A percentile compares a stretch with the other conserved stretches of the same genome.
Evolutionary conservation across 1,139 yeast genomes (phyloP).

Genomic region (Magnusiomyces suaveolens): DNA sequence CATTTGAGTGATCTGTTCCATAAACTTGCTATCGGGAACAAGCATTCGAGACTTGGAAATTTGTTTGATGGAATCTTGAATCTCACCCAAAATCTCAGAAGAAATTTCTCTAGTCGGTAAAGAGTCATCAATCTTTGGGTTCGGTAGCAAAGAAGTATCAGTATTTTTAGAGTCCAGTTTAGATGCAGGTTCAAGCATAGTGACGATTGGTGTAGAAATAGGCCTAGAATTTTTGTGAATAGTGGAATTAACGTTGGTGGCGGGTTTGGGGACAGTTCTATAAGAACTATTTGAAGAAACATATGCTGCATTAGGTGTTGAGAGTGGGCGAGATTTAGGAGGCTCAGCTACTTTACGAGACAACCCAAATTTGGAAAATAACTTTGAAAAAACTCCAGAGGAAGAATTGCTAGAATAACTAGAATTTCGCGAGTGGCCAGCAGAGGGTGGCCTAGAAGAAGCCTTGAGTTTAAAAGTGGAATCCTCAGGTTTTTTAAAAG

Average conservation of each 20-base stretch:
- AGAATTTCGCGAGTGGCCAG: too few species aligned
- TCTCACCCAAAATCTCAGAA: background rate
- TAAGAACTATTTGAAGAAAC: background rate
- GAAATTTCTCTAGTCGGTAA: background rate
- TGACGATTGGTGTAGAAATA: conserved; percentile 3
- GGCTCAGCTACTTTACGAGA: background rate
- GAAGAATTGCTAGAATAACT: too few species aligned
- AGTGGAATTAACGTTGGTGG: background rate
- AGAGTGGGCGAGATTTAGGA: background rate
- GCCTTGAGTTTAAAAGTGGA: background rate
- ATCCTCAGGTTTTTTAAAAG: too few species aligned
- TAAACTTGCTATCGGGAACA: conserved; percentile 10
- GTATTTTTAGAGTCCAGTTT: background rate
- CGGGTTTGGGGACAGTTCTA: background rate
- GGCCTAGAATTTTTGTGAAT: background rate
- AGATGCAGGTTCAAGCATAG: conserved; percentile 1
- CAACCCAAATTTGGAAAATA: background rate
- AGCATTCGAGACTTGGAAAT: conserved; percentile 9
- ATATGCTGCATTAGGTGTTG: background rate
- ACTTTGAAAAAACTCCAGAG: background rate
- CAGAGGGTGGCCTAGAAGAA: background rate
- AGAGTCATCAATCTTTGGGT: background rate
- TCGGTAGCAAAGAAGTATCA: background rate
- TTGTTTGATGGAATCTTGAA: background rate
- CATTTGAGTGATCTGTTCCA: conserved; percentile 5